Percentiles rank a stretch among this genome's conserved stretches.
Evolutionary conservation across 495 filamentous ascomycete species (phyloP).

Genomic region (Penicillium malachiteum): DNA sequence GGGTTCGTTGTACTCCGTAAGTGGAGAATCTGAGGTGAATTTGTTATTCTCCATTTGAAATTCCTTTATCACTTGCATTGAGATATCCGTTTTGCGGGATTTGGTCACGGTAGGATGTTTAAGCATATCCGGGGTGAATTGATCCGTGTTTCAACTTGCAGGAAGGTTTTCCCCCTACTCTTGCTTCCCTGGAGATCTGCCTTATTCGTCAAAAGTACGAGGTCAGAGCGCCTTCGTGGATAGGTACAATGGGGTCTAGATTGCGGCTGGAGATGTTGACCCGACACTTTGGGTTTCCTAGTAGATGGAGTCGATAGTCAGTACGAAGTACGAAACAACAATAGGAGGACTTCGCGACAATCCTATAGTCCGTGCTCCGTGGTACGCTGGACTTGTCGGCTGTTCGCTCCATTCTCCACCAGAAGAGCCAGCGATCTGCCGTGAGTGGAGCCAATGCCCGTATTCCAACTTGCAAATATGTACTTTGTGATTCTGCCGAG

Average conservation of each 20-base stretch:
- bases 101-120: background rate
- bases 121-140: conserved; percentile 1
- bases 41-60: background rate
- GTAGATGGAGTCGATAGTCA: background rate
- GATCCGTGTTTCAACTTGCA: background rate
- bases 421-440: no score
- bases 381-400: no score
- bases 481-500: background rate
- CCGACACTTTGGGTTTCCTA: background rate
- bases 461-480: no score
- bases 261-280: background rate
- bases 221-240: conserved; percentile 2
- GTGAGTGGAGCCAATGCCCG: no score
- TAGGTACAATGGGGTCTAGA: conserved; percentile 3
- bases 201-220: background rate
- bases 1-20: background rate
- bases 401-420: no score
- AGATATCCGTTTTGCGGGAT: background rate
- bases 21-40: background rate
- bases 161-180: background rate
- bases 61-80: background rate
- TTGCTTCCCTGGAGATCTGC: conserved; percentile 2
- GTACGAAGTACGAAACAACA: background rate
- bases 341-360: no score
- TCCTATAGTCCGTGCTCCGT: no score